Evolutionary conservation across 2,329 filamentous ascomycete genomes (phyloP).

Genomic region (Calonectria montana): DNA sequence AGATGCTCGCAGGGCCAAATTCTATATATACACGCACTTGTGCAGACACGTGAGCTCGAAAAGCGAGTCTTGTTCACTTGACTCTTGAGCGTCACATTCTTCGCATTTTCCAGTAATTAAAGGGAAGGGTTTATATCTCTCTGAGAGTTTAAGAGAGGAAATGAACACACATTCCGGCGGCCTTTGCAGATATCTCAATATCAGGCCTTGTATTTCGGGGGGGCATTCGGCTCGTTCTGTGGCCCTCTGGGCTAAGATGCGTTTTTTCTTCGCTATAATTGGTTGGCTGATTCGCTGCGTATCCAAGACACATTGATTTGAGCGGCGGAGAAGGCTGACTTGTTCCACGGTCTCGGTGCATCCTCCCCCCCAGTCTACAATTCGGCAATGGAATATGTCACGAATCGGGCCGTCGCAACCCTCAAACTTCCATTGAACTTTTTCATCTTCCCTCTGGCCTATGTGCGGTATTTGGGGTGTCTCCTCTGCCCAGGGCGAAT

Average conservation of each 20-base stretch:
- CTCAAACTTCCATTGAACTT: not conserved
- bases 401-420: constrained; percentile 4
- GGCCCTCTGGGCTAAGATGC: not conserved
- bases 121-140: not conserved
- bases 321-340: not conserved
- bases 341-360: not conserved
- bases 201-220: not conserved
- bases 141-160: not conserved
- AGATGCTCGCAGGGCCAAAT: not conserved
- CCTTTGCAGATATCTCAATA: not conserved
- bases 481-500: not conserved
- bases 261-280: not conserved
- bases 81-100: not conserved
- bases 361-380: not conserved
- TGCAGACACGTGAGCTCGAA: not conserved
- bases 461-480: not conserved
- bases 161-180: not conserved
- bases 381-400: not conserved
- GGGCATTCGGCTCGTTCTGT: not conserved
- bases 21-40: not conserved
- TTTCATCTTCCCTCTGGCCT: not conserved
- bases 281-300: not conserved
- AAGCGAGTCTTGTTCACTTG: not conserved
- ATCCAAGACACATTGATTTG: constrained; percentile 7
- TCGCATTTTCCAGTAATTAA: not conserved